These are phyloP conservation scores for Arthrobotrys musiformis DNA, from an alignment of 2,329 filamentous ascomycete genomes.

Conservation along the genomic window DNA sequence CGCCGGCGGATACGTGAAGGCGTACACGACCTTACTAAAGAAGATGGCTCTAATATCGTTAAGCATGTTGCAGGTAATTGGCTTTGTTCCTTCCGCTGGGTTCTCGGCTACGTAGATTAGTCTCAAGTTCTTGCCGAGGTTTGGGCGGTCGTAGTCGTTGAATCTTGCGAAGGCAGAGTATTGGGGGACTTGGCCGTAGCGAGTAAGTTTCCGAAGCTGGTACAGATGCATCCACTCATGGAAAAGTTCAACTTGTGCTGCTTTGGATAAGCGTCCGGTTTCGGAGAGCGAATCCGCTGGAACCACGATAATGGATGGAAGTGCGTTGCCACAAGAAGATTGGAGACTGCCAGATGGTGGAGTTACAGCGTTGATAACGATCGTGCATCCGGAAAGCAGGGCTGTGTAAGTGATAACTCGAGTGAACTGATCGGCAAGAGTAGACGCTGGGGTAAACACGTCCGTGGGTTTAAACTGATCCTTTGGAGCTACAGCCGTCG, in stretches of 20 bases:
- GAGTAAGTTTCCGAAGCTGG: slow-evolving; percentile 74
- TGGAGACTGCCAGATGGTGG: slow-evolving; percentile 76
- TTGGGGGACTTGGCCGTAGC: slow-evolving; percentile 78
- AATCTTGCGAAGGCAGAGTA: slow-evolving; percentile 72
- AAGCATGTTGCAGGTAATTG: slow-evolving; percentile 75
- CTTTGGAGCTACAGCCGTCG: slow-evolving; percentile 77
- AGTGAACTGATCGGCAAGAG: slow-evolving; percentile 81
- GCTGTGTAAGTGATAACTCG: slow-evolving; percentile 83
- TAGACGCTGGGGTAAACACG: slow-evolving; percentile 84
- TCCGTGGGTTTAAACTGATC: slow-evolving; percentile 80
- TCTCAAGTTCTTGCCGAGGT: slow-evolving; percentile 78
- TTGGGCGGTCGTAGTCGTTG: slow-evolving; percentile 70
- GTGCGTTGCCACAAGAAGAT: slow-evolving; percentile 77
- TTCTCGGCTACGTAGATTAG: slow-evolving; percentile 83
- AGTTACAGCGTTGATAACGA: slow-evolving; percentile 89
- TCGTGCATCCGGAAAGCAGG: slow-evolving; percentile 82
- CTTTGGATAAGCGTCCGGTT: slow-evolving; percentile 72
- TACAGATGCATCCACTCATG: slow-evolving; percentile 76
- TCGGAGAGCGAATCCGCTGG: slow-evolving; percentile 78
- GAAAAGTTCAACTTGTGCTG: slow-evolving; percentile 71
- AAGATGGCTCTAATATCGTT: slow-evolving; percentile 85
- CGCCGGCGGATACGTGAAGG: slow-evolving; percentile 76
- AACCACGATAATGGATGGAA: slow-evolving; percentile 84
- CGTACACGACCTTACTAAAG: slow-evolving; percentile 83
- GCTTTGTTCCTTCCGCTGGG: slow-evolving; percentile 70